Conservation (phyloP, 805 yeast species). For the Cyberlindnera americana region DNA sequence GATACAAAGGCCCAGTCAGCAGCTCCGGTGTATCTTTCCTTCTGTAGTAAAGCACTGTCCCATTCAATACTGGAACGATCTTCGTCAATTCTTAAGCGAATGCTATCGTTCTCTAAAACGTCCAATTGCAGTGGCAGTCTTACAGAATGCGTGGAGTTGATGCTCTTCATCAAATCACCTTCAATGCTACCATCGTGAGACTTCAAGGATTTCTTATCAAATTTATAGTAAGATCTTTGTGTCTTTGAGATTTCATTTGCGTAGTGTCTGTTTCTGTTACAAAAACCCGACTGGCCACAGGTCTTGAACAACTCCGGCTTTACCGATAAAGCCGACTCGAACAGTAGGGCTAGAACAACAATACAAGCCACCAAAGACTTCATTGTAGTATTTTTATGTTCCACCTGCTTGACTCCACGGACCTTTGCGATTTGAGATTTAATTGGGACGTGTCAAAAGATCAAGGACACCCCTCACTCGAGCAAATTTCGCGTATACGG, state of each 20-base stretch:
- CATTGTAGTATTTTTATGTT: too few species aligned
- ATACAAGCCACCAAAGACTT: too few species aligned
- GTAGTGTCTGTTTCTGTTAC: slow-evolving; percentile 72
- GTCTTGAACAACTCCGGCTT: slow-evolving; percentile 68
- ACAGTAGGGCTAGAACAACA: too few species aligned
- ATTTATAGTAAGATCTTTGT: slow-evolving; percentile 37
- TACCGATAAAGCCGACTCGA: slow-evolving; percentile 35
- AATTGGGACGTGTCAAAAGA: too few species aligned
- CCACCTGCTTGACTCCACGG: too few species aligned
- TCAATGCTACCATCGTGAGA: slow-evolving; percentile 34
- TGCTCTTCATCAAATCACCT: slow-evolving; percentile 46
- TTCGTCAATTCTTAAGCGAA: slow-evolving; percentile 71
- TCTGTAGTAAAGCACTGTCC: slow-evolving; percentile 31
- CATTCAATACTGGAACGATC: slow-evolving; percentile 30
- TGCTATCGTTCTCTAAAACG: slow-evolving; percentile 50
- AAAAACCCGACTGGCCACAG: slow-evolving; percentile 81
- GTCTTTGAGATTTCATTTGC: slow-evolving; percentile 34
- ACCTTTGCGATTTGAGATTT: too few species aligned
- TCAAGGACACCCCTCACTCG: too few species aligned
- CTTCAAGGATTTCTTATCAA: slow-evolving; percentile 35
- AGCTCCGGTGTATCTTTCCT: slow-evolving; percentile 58
- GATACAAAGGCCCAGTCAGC: slow-evolving; percentile 51
- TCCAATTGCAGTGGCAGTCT: slow-evolving; percentile 55
- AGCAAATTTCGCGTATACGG: too few species aligned
- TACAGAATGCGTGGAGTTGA: slow-evolving; percentile 37